These are phyloP conservation scores for Boletus sp. DNA, from an alignment of 1,284 basidiomycete species.

Conservation along the genomic window DNA sequence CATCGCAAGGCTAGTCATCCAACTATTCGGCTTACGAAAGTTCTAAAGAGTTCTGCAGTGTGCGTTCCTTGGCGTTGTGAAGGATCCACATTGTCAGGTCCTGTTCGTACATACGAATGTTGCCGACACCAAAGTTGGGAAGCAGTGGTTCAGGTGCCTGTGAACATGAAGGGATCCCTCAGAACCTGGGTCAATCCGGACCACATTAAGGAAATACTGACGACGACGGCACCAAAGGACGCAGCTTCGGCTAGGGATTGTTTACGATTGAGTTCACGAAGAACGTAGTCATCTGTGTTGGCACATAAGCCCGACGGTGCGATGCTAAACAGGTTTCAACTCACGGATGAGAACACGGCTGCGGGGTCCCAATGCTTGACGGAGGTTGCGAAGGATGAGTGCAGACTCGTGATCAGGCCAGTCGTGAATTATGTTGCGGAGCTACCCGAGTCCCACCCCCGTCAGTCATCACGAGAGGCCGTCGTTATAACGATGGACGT, in stretches of 20 bases:
- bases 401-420: conserved; percentile 31
- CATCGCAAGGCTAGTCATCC: neutral
- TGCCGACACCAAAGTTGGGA: conserved; percentile 37
- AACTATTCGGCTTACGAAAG: conserved; percentile 27
- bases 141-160: conserved; percentile 38
- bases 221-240: conserved; percentile 13
- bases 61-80: conserved; percentile 35
- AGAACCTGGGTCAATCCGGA: neutral
- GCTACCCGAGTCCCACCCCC: conserved; percentile 6
- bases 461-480: neutral
- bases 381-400: conserved; percentile 28
- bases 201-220: conserved; percentile 1
- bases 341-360: conserved; percentile 33
- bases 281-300: conserved; percentile 24
- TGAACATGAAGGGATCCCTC: neutral
- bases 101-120: conserved; percentile 27
- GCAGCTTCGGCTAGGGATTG: conserved; percentile 14
- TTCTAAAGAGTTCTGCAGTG: conserved; percentile 28
- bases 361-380: conserved; percentile 26
- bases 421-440: conserved; percentile 33
- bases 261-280: conserved; percentile 20
- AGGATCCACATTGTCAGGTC: conserved; percentile 34
- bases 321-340: neutral
- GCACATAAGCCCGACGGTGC: neutral
- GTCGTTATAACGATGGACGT: neutral